Percentiles rank a stretch among this genome's conserved stretches.
These are phyloP conservation scores for Cyberlindnera veronae DNA, from an alignment of 805 yeast genomes.

Conservation along the genomic window DNA sequence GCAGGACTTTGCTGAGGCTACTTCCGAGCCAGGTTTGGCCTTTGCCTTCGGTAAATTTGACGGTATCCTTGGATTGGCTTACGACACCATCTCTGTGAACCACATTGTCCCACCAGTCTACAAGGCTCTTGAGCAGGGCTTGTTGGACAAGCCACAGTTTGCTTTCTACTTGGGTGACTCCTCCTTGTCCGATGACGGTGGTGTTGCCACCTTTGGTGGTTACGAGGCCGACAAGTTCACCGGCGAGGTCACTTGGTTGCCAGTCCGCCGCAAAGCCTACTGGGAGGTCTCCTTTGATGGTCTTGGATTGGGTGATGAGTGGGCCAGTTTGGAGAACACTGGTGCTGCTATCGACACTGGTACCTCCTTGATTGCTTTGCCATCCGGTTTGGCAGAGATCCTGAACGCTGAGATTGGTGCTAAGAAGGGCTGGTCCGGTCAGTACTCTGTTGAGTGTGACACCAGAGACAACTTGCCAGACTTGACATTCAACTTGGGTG, in stretches of 20 bases:
- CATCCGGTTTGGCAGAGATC: slow-evolving; percentile 93
- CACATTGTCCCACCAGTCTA: slow-evolving; percentile 90
- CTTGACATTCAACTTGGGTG: slow-evolving; percentile 83
- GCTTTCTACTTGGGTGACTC: slow-evolving; percentile 88
- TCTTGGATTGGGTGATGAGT: slow-evolving; percentile 87
- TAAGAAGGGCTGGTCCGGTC: slow-evolving; percentile 95
- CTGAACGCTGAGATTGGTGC: slow-evolving; percentile 96
- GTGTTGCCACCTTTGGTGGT: slow-evolving; percentile 95
- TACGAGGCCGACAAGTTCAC: slow-evolving; percentile 68
- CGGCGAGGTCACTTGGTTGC: slow-evolving; percentile 92
- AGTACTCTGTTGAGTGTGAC: slow-evolving; percentile 89
- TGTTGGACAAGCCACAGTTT: slow-evolving; percentile 80
- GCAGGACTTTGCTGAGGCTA: slow-evolving; percentile 96
- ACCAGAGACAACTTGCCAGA: slow-evolving; percentile 84
- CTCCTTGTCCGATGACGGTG: slow-evolving; percentile 68
- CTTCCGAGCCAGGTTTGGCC: slow-evolving; percentile 95
- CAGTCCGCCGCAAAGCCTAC: slow-evolving; percentile 98
- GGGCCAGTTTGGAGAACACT: slow-evolving; percentile 71
- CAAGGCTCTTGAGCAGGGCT: slow-evolving; percentile 78
- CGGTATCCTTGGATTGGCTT: slow-evolving; percentile 94
- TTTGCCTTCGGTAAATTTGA: slow-evolving; percentile 99
- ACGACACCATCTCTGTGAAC: slow-evolving; percentile 86
- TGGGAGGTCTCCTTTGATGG: slow-evolving; percentile 97
- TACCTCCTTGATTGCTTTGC: slow-evolving; percentile 92
- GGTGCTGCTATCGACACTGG: slow-evolving; percentile 99